Evolutionary conservation across 768 basidiomycete species (phyloP).

Genomic region (Leccinum aurantiacum): DNA sequence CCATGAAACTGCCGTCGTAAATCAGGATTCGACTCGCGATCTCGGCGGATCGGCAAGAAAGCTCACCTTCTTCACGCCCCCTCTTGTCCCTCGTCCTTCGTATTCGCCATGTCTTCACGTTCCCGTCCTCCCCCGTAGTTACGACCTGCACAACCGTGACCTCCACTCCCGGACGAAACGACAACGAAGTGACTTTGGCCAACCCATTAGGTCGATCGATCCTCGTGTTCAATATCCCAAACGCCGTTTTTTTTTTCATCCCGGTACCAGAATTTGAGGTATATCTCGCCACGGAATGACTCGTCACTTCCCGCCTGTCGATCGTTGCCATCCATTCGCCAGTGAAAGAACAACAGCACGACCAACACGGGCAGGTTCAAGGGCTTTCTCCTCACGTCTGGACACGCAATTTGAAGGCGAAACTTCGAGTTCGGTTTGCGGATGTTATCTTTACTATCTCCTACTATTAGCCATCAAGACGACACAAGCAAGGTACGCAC

Average conservation of each 20-base stretch:
- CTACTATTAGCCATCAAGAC: too few relatives aligned
- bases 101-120: constrained; percentile 80
- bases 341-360: constrained; percentile 55
- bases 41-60: background rate
- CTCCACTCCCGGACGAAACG: constrained; percentile 59
- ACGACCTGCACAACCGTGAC: constrained; percentile 48
- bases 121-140: constrained; percentile 73
- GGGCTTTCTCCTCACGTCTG: constrained; percentile 68
- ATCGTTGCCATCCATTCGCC: constrained; percentile 92
- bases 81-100: constrained; percentile 46
- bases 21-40: constrained; percentile 1
- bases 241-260: constrained; percentile 49
- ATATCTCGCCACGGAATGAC: constrained; percentile 63
- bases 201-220: constrained; percentile 80
- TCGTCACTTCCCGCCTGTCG: constrained; percentile 70
- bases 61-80: constrained; percentile 53
- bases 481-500: too few relatives aligned
- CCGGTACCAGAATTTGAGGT: constrained; percentile 93
- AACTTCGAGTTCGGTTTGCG: constrained; percentile 75
- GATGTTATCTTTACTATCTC: too few relatives aligned
- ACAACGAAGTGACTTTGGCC: constrained; percentile 56
- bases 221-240: constrained; percentile 82
- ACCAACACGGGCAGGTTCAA: constrained; percentile 78
- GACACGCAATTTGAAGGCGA: constrained; percentile 92
- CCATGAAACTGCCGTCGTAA: constrained; percentile 54